Percentiles rank a stretch among this genome's conserved stretches.
Conservation (phyloP, 2,329 filamentous ascomycete species). For the Scedosporium apiospermum region DNA sequence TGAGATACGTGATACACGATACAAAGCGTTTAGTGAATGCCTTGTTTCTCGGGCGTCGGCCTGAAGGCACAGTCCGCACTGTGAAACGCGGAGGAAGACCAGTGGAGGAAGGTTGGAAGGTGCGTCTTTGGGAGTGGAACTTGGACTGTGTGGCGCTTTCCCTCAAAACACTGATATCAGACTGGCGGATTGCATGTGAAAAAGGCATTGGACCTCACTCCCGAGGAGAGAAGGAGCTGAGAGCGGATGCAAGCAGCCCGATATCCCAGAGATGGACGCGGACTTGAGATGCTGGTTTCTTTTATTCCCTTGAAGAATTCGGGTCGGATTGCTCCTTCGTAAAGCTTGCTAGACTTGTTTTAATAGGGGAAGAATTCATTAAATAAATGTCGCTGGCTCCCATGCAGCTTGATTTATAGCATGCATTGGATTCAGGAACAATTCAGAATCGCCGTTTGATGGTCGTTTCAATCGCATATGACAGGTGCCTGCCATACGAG, state of each 20-base stretch:
- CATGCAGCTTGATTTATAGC: not conserved
- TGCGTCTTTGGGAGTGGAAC: not conserved
- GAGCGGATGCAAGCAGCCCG: too few relatives aligned
- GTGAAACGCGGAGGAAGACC: not conserved
- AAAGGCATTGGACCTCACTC: not conserved
- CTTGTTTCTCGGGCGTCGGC: not conserved
- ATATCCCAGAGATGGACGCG: too few relatives aligned
- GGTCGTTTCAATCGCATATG: constrained; percentile 6
- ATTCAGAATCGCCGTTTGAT: constrained; percentile 1
- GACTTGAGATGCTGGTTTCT: too few relatives aligned
- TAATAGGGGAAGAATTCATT: not conserved
- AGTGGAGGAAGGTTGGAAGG: not conserved
- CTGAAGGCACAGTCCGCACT: not conserved
- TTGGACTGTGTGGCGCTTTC: not conserved
- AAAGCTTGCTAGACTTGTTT: not conserved
- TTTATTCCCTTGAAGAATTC: too few relatives aligned
- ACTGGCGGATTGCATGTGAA: not conserved
- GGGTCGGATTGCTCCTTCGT: not conserved
- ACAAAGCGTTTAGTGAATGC: not conserved
- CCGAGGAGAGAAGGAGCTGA: too few relatives aligned
- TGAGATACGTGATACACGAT: constrained; percentile 1
- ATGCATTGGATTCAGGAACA: not conserved
- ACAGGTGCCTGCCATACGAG: not conserved
- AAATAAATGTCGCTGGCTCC: not conserved
- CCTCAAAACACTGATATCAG: not conserved